A percentile compares a stretch with the other conserved stretches of the same genome.
Conservation (phyloP, 805 yeast genomes). For the Kazachstania kunashirensis region DNA sequence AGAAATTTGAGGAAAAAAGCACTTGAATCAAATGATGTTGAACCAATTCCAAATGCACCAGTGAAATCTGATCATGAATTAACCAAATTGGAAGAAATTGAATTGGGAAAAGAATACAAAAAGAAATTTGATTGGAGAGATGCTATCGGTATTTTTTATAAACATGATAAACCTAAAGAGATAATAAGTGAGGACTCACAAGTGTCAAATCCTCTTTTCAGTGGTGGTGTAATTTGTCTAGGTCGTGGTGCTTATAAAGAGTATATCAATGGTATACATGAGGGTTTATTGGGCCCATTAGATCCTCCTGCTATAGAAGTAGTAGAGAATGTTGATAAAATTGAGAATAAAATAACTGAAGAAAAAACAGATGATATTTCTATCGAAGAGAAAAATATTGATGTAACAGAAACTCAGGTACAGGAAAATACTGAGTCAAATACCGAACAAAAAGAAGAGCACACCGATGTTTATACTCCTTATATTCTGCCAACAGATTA, state of each 20-base stretch:
- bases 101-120: constrained; percentile 15
- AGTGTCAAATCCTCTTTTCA: constrained; percentile 34
- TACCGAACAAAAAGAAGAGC: constrained; percentile 7
- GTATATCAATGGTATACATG: constrained; percentile 82
- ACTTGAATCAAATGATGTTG: background rate
- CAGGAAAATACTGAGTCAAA: background rate
- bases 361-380: constrained; percentile 8
- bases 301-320: constrained; percentile 35
- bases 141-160: constrained; percentile 49
- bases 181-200: constrained; percentile 40
- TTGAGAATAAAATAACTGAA: constrained; percentile 6
- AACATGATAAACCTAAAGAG: constrained; percentile 21
- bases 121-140: constrained; percentile 33
- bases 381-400: background rate
- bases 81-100: constrained; percentile 6
- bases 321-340: constrained; percentile 11
- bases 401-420: constrained; percentile 2
- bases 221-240: constrained; percentile 83
- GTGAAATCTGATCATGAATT: constrained; percentile 11
- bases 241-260: constrained; percentile 97
- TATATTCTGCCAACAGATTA: constrained; percentile 56
- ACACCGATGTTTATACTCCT: constrained; percentile 42
- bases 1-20: constrained; percentile 48
- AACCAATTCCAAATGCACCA: constrained; percentile 22
- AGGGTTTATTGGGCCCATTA: constrained; percentile 88